These are phyloP conservation scores for Musa troglodytarum DNA, from an alignment of 176 grass and related monocot genomes.

Conservation along the genomic window DNA sequence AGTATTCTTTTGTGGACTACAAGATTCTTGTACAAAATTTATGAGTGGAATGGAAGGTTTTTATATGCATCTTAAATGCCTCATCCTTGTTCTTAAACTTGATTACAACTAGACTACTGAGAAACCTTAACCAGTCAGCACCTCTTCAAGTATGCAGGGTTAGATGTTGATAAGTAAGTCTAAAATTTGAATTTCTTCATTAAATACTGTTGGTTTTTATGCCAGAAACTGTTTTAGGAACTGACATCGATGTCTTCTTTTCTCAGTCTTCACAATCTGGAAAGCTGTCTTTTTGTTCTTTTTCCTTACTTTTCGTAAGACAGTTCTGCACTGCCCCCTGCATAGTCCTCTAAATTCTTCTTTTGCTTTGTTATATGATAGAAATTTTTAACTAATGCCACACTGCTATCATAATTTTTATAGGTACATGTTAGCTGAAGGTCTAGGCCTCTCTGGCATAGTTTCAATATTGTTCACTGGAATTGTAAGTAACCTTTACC, in stretches of 20 bases:
- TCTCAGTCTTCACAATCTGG: constrained; percentile 91
- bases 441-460: constrained; percentile 94
- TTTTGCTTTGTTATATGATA: not conserved
- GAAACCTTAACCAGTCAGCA: constrained; percentile 63
- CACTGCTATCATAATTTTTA: not conserved
- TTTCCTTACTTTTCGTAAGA: constrained; percentile 99
- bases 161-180: constrained; percentile 95
- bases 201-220: not conserved
- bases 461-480: constrained; percentile 99
- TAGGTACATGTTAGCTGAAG: constrained; percentile 99
- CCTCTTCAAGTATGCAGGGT: constrained; percentile 97
- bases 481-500: constrained; percentile 45
- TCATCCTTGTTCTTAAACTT: not conserved
- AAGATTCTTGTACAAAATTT: too few species aligned
- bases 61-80: not conserved
- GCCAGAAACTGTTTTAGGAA: not conserved
- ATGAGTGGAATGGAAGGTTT: too few species aligned
- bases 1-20: too few species aligned
- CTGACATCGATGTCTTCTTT: not conserved
- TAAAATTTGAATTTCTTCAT: constrained; percentile 12
- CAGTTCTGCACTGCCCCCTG: not conserved
- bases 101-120: not conserved
- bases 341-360: not conserved
- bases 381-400: not conserved
- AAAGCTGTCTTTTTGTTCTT: constrained; percentile 96